phyloP scores from a whole-genome alignment of 2,329 filamentous ascomycete genomes.

The Curvularia hawaiiensis region DNA sequence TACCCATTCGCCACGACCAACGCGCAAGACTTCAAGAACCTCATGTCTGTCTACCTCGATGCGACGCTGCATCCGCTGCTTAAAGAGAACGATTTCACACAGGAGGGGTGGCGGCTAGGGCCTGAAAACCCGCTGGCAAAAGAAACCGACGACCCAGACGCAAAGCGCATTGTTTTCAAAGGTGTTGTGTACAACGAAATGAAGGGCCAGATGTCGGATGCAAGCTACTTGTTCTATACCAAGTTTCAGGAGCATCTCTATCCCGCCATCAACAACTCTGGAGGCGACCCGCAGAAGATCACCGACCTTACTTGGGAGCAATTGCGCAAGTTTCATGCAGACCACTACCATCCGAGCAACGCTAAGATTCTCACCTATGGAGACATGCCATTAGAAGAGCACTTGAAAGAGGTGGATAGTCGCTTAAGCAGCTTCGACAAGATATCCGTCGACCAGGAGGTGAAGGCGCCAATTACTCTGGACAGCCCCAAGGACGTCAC shows the following conservation, averaged over 20 bases:
- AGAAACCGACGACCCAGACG: slow-evolving; percentile 53
- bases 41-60: slow-evolving; percentile 96
- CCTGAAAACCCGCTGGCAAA: slow-evolving; percentile 77
- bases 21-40: slow-evolving; percentile 89
- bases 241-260: slow-evolving; percentile 94
- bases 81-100: slow-evolving; percentile 88
- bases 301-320: slow-evolving; percentile 93
- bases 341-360: slow-evolving; percentile 97
- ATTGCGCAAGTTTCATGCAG: slow-evolving; percentile 82
- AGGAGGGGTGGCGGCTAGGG: slow-evolving; percentile 96
- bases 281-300: slow-evolving; percentile 94
- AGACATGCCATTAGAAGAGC: slow-evolving; percentile 82
- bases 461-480: slow-evolving; percentile 78
- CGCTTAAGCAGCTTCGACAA: slow-evolving; percentile 76
- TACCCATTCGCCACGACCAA: slow-evolving; percentile 99
- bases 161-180: slow-evolving; percentile 85
- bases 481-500: slow-evolving; percentile 71
- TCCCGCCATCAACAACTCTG: slow-evolving; percentile 93
- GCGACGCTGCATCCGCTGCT: slow-evolving; percentile 89
- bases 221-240: slow-evolving; percentile 94
- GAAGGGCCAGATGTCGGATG: slow-evolving; percentile 99
- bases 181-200: slow-evolving; percentile 99
- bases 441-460: slow-evolving; percentile 70
- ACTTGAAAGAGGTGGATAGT: slow-evolving; percentile 77
- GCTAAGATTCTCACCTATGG: slow-evolving; percentile 96